Evolutionary conservation across 192 early-diverging fungal genomes (phyloP).

Genomic region (Funneliformis mosseae): DNA sequence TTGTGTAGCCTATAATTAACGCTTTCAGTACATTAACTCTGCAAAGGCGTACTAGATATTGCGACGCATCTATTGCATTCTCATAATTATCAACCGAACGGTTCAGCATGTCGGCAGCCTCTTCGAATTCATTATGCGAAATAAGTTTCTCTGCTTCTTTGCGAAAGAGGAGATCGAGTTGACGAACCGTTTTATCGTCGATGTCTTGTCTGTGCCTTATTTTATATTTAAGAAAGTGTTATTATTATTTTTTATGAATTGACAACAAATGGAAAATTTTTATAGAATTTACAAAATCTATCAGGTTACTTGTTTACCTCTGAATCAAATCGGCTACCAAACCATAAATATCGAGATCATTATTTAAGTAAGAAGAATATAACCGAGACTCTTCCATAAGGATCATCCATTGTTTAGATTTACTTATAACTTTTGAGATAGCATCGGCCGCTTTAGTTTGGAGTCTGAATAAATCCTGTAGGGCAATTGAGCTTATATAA

Average conservation of each 20-base stretch:
- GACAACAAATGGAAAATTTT: too few relatives aligned
- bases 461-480: not conserved
- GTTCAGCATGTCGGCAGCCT: not conserved
- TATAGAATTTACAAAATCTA: too few relatives aligned
- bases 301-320: too few relatives aligned
- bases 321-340: too few relatives aligned
- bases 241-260: too few relatives aligned
- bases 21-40: conserved; percentile 11
- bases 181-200: too few relatives aligned
- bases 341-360: too few relatives aligned
- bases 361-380: not conserved
- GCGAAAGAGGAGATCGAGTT: too few relatives aligned
- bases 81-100: not conserved
- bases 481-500: too few relatives aligned
- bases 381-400: not conserved
- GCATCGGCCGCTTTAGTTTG: not conserved
- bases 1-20: not conserved
- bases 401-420: not conserved
- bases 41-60: not conserved
- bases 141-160: too few relatives aligned
- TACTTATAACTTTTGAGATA: not conserved
- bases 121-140: not conserved
- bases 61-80: not conserved
- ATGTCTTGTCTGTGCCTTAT: too few relatives aligned
- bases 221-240: too few relatives aligned